phyloP scores from a whole-genome alignment of 306 rosid genomes.

The Quillaja saponaria region DNA sequence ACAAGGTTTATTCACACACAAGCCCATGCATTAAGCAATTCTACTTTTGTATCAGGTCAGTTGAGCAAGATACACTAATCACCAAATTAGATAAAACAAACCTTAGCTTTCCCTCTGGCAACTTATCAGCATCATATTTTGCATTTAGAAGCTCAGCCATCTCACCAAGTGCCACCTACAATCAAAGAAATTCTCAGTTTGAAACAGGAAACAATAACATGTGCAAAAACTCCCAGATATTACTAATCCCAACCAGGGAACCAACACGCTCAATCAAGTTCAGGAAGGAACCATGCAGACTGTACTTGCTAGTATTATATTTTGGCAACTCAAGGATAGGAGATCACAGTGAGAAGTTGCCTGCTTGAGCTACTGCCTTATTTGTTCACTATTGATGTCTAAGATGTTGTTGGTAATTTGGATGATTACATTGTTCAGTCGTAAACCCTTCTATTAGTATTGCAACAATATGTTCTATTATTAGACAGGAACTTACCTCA shows the following conservation, averaged over 20 bases:
- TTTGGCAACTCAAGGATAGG: constrained; percentile 16
- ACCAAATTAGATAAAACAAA: constrained; percentile 38
- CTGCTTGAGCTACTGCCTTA: constrained; percentile 16
- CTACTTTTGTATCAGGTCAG: neutral
- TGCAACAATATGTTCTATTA: constrained; percentile 2
- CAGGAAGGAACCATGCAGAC: constrained; percentile 4
- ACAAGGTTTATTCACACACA: constrained; percentile 7
- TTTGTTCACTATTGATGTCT: constrained; percentile 20
- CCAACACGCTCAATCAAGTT: no score
- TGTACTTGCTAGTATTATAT: constrained; percentile 10
- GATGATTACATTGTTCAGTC: constrained; percentile 21
- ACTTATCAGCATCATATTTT: constrained; percentile 71
- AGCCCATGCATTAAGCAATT: constrained; percentile 12
- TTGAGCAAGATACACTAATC: neutral
- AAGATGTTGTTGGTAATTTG: constrained; percentile 19
- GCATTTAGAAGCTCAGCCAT: constrained; percentile 77
- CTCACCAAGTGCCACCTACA: constrained; percentile 89
- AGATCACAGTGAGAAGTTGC: constrained; percentile 17
- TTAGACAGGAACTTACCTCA: constrained; percentile 63
- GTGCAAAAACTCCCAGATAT: no score
- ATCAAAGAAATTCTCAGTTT: neutral
- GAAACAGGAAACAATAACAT: no score
- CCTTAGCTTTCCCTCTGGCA: constrained; percentile 86
- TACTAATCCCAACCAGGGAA: no score
- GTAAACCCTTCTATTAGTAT: neutral